A percentile compares a stretch with the other conserved stretches of the same genome.
These are phyloP conservation scores for Aphanomyces cochlioides DNA, from an alignment of 352 stramenopile species.

Conservation along the genomic window DNA sequence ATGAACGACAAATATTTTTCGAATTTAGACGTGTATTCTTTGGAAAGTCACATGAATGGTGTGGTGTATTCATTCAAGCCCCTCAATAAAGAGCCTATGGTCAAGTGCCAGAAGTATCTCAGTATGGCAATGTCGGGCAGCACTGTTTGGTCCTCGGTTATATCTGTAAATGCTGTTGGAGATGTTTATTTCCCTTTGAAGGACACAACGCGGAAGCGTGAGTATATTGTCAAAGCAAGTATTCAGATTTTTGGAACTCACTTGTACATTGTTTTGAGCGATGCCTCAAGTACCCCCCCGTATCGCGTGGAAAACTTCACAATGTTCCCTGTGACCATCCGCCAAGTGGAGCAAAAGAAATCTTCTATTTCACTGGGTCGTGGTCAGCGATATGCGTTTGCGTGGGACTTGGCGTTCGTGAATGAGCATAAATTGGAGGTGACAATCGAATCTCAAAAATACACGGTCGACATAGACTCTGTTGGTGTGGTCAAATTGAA, in stretches of 20 bases:
- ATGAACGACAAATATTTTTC: conserved; percentile 42
- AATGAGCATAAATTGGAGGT: conserved; percentile 76
- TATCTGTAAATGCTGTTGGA: conserved; percentile 70
- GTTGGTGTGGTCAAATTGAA: conserved; percentile 66
- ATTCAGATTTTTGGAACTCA: conserved; percentile 88
- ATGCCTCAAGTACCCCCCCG: conserved; percentile 70
- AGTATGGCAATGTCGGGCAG: conserved; percentile 68
- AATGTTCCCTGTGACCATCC: conserved; percentile 20
- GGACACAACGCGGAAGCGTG: conserved; percentile 61
- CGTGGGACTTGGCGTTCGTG: conserved; percentile 79
- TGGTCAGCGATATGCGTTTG: conserved; percentile 73
- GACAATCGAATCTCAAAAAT: conserved; percentile 53
- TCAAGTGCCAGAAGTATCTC: conserved; percentile 68
- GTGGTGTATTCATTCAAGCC: conserved; percentile 75
- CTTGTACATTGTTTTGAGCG: conserved; percentile 80
- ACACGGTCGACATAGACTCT: conserved; percentile 67
- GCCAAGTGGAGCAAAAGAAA: conserved; percentile 25
- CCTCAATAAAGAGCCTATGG: conserved; percentile 66
- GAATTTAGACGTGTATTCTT: conserved; percentile 31
- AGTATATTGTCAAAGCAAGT: conserved; percentile 77
- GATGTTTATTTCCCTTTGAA: conserved; percentile 81
- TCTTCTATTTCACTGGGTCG: conserved; percentile 49
- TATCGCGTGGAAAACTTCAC: conserved; percentile 88
- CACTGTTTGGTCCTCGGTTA: conserved; percentile 73
- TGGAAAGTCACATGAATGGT: conserved; percentile 60